Percentiles rank a stretch among this genome's conserved stretches.
Conservation (phyloP, 345 rosid genomes). For the Mercurialis annua region DNA sequence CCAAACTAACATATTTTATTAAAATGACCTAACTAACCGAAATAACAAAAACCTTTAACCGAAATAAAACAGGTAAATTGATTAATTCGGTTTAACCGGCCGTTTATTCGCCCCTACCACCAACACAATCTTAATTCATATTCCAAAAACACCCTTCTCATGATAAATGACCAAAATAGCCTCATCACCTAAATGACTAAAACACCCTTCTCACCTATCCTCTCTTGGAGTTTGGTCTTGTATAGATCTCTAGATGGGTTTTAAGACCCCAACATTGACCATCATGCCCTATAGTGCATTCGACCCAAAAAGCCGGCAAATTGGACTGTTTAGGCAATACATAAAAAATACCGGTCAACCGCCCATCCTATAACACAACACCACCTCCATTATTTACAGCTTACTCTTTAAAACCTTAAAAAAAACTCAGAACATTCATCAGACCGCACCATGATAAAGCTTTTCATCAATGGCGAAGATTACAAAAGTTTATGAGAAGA, state of each 20-base stretch:
- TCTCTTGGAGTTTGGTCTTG: too few species aligned
- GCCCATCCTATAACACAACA: conserved; percentile 7
- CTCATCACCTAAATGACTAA: neutral
- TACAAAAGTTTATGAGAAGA: conserved; percentile 32
- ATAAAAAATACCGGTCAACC: conserved; percentile 45
- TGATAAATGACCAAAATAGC: neutral
- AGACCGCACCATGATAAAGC: conserved; percentile 10
- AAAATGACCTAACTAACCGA: too few species aligned
- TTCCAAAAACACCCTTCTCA: conserved; percentile 13
- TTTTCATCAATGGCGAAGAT: conserved; percentile 33
- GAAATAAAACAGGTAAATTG: too few species aligned
- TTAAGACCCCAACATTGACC: conserved; percentile 21
- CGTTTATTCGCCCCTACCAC: too few species aligned
- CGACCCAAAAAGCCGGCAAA: conserved; percentile 42
- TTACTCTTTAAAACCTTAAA: neutral
- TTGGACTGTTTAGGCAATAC: conserved; percentile 34
- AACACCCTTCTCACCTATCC: conserved; percentile 2
- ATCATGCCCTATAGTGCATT: conserved; percentile 22
- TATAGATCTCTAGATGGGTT: too few species aligned
- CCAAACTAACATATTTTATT: too few species aligned
- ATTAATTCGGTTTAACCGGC: too few species aligned
- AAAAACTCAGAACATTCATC: conserved; percentile 1
- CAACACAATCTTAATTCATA: neutral
- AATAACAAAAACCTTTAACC: too few species aligned
- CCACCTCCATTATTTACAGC: neutral